Conservation (phyloP, 345 rosid genomes). For the Eucalyptus camaldulensis region DNA sequence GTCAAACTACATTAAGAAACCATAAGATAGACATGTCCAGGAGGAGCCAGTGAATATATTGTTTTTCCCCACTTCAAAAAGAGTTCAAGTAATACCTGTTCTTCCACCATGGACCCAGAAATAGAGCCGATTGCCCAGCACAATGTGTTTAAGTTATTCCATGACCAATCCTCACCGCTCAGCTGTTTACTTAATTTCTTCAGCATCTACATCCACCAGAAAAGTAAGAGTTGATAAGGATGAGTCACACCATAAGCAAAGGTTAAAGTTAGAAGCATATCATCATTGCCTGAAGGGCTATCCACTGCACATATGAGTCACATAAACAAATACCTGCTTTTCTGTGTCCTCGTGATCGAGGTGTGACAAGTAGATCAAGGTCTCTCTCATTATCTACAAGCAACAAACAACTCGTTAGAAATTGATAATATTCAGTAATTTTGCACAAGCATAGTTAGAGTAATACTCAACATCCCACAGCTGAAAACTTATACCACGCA, state of each 20-base stretch:
- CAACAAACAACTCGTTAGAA: not conserved
- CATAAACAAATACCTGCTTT: constrained; percentile 56
- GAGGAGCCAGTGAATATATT: not conserved
- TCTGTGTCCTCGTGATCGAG: constrained; percentile 99
- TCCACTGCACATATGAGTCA: not conserved
- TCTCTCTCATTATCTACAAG: constrained; percentile 95
- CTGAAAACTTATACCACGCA: not conserved
- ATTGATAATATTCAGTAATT: not conserved
- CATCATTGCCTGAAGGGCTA: not conserved
- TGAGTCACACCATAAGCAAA: not conserved
- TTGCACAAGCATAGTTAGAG: not conserved
- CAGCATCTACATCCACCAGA: constrained; percentile 53
- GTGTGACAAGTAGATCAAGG: constrained; percentile 85
- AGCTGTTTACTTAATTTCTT: constrained; percentile 90
- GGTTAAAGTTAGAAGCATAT: not conserved
- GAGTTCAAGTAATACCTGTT: constrained; percentile 48
- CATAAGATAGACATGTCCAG: not conserved
- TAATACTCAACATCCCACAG: not conserved
- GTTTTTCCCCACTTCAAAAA: not conserved
- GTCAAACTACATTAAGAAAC: not conserved
- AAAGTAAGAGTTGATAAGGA: not conserved
- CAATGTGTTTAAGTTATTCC: constrained; percentile 92
- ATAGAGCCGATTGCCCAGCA: constrained; percentile 99
- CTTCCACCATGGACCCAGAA: constrained; percentile 98
- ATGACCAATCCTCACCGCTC: constrained; percentile 96